Conservation (phyloP, 352 stramenopile species). For the Phytopythium litorale region DNA sequence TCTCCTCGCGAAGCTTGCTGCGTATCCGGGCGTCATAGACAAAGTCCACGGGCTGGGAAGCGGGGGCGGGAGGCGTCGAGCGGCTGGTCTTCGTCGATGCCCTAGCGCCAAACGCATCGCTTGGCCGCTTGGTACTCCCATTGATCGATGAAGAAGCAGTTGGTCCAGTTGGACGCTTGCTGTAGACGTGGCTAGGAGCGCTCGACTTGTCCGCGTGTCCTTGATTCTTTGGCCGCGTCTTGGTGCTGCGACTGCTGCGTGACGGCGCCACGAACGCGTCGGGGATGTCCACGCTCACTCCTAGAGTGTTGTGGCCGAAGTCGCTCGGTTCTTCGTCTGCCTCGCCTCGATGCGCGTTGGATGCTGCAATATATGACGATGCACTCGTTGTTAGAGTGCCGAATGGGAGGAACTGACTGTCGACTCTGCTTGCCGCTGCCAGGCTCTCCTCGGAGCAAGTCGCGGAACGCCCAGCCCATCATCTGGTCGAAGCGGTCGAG, state of each 20-base stretch:
- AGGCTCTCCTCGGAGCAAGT: conserved; percentile 13
- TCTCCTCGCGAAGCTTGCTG: conserved; percentile 44
- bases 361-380: background rate
- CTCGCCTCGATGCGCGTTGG: background rate
- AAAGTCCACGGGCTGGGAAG: conserved; percentile 48
- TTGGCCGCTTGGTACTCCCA: background rate
- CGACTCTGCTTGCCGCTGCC: conserved; percentile 10
- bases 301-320: conserved; percentile 31
- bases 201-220: conserved; percentile 12
- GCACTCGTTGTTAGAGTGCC: background rate
- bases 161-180: conserved; percentile 22
- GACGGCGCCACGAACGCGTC: conserved; percentile 38
- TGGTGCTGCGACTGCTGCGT: background rate
- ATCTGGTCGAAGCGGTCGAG: conserved; percentile 47
- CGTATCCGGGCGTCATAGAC: conserved; percentile 64
- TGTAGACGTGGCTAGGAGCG: conserved; percentile 19
- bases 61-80: background rate
- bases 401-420: no score
- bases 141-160: conserved; percentile 13
- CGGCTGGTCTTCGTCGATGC: background rate
- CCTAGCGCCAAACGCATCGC: background rate
- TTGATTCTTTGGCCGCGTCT: conserved; percentile 10
- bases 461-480: conserved; percentile 60
- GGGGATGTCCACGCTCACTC: conserved; percentile 26
- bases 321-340: conserved; percentile 14